Evolutionary conservation across 345 rosid genomes (phyloP), one percentile per base, ranked within the genome.

Genomic region (Citrus maxima): DNA sequence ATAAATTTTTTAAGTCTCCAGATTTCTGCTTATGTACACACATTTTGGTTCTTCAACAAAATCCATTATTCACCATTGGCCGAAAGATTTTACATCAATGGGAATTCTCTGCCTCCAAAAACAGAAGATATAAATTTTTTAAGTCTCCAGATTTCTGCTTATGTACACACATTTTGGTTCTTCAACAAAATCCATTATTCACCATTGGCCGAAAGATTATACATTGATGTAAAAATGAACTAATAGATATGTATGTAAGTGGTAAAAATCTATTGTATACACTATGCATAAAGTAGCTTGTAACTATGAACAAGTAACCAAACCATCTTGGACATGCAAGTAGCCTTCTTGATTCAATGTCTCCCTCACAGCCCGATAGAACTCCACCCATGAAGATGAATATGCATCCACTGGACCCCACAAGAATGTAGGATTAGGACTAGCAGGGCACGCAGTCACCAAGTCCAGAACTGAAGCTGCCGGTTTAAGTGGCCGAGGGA

Each of bases 341-440:
- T 79, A 81, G 22, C 74, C 85, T 82, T 84, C 86, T 74, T 72
- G 88, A 68, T 87, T 88, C 78, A 95, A 61, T 2, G 95, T 92
- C 80, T 79, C 84, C 77, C 86, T 84, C 67, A 92, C 98, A 10
- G 89, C 93, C 10, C 85, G 67, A 72, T 93, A 92, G 62, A 92
- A 90, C 74, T 90, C 85, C 75, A 90, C 80, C 98, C 95, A 93
- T 4, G 98, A 90, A 55, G 90, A 92, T 0, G 92, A 86, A 70
- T 84, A 80, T n/a, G 77, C 65, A 59, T 92, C 97, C 21, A 77
- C 88, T 7, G 89, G 79, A 5, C 84, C 90, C 88, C 89, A 92
- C 83, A 92, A 80, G 82, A 90, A 95, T 19, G 94, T 92, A 0
- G 98, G 98, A 73, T 92, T 95, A 22, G 98, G 98, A 72, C 90